Evolutionary conservation across 768 basidiomycete genomes (phyloP).

Genomic region (Tulasnella sp.): DNA sequence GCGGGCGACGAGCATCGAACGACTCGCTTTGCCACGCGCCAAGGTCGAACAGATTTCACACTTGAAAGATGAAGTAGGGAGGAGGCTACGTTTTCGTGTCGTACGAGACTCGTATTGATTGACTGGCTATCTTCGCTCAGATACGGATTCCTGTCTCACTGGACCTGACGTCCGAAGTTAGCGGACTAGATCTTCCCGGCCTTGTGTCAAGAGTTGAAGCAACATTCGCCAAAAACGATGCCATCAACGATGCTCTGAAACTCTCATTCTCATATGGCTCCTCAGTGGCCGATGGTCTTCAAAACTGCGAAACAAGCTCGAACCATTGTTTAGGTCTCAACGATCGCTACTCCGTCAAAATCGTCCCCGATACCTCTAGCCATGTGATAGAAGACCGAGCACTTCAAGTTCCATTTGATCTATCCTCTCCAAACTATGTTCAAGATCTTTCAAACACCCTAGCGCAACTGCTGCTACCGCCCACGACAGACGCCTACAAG

Average conservation of each 20-base stretch:
- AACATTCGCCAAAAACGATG: background rate
- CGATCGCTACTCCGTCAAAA: background rate
- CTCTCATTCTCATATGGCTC: background rate
- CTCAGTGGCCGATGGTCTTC: background rate
- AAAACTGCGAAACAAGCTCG: background rate
- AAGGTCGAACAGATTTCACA: constrained; percentile 44
- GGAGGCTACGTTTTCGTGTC: background rate
- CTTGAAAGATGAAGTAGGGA: constrained; percentile 22
- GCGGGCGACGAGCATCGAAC: constrained; percentile 80
- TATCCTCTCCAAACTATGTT: background rate
- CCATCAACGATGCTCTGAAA: background rate
- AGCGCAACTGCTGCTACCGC: constrained; percentile 30
- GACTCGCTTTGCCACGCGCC: constrained; percentile 55
- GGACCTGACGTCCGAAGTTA: background rate
- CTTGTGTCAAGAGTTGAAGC: background rate
- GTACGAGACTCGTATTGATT: background rate
- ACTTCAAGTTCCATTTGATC: background rate
- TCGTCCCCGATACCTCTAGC: background rate
- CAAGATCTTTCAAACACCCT: constrained; percentile 19
- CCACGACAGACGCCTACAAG: constrained; percentile 34
- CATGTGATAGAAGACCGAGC: background rate
- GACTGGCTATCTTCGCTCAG: background rate
- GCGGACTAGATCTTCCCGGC: background rate
- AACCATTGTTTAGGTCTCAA: background rate
- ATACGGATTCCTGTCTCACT: background rate